phyloP scores from a whole-genome alignment of 495 filamentous ascomycete species.

The Aspergillus incahuasiensis region DNA sequence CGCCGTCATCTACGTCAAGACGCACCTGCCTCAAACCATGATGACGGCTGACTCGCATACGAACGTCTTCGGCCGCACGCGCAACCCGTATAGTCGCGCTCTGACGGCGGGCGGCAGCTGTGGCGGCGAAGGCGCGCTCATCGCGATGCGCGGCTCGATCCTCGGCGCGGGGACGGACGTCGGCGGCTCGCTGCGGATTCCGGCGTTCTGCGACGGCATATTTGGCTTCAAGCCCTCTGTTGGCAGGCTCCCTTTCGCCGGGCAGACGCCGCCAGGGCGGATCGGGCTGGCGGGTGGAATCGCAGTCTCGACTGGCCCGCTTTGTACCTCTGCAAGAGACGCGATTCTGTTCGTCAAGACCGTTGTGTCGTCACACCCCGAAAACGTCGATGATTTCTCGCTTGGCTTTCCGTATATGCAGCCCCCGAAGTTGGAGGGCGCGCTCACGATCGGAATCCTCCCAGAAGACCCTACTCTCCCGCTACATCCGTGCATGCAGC shows the following conservation, averaged over 20 bases:
- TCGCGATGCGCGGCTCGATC: slow-evolving; percentile 52
- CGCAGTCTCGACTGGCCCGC: slow-evolving; percentile 29
- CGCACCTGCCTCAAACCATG: slow-evolving; percentile 52
- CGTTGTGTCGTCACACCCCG: slow-evolving; percentile 9
- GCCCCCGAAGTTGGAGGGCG: slow-evolving; percentile 4
- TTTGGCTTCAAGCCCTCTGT: slow-evolving; percentile 58
- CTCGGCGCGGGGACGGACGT: slow-evolving; percentile 65
- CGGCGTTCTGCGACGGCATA: slow-evolving; percentile 56
- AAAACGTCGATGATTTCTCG: slow-evolving; percentile 18
- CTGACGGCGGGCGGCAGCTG: slow-evolving; percentile 55
- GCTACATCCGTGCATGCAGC: slow-evolving; percentile 50
- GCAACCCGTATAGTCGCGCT: slow-evolving; percentile 49
- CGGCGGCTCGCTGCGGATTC: slow-evolving; percentile 57
- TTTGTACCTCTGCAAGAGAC: slow-evolving; percentile 32
- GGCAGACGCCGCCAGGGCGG: slow-evolving; percentile 34
- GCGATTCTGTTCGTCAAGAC: slow-evolving; percentile 27
- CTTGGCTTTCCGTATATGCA: slow-evolving; percentile 20
- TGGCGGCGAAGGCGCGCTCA: slow-evolving; percentile 60
- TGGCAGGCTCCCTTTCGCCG: slow-evolving; percentile 46
- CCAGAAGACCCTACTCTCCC: slow-evolving; percentile 46
- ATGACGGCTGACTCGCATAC: slow-evolving; percentile 45
- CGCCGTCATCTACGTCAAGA: slow-evolving; percentile 57
- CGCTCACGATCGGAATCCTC: slow-evolving; percentile 47
- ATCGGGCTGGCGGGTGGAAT: slow-evolving; percentile 38
- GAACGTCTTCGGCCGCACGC: slow-evolving; percentile 38